Evolutionary conservation across 768 basidiomycete genomes (phyloP).

Genomic region (Tulasnella sp.): DNA sequence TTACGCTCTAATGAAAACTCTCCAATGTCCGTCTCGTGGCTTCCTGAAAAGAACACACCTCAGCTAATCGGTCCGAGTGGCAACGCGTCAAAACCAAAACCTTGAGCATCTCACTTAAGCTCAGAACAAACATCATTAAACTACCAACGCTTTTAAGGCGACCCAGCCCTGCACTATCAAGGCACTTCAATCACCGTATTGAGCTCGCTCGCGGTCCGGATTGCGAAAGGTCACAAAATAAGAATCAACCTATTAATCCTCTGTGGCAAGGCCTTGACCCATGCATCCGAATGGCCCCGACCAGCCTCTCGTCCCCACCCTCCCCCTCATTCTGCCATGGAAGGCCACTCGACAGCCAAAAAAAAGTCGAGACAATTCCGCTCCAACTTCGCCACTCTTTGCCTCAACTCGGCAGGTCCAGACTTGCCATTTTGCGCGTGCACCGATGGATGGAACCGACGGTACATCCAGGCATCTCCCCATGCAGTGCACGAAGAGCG

Average conservation of each 20-base stretch:
- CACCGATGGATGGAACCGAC: neutral
- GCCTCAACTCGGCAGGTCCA: neutral
- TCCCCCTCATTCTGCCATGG: neutral
- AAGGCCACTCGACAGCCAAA: neutral
- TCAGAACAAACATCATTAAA: neutral
- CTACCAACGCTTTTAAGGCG: neutral
- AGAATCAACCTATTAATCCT: no score
- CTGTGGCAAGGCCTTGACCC: neutral
- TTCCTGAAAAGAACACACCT: no score
- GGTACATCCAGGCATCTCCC: neutral
- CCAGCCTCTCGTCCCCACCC: neutral
- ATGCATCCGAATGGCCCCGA: neutral
- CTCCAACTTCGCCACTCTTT: neutral
- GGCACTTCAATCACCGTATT: neutral
- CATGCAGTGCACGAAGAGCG: no score
- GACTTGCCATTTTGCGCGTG: neutral
- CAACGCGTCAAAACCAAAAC: neutral
- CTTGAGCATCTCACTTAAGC: neutral
- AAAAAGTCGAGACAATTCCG: neutral
- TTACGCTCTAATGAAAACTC: no score
- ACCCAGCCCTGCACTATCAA: neutral
- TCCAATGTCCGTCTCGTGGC: no score
- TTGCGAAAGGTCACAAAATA: neutral
- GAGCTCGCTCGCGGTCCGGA: neutral
- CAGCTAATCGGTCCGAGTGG: neutral